Evolutionary conservation across 2,329 filamentous ascomycete species (phyloP).

Genomic region (Fusarium proliferatum): DNA sequence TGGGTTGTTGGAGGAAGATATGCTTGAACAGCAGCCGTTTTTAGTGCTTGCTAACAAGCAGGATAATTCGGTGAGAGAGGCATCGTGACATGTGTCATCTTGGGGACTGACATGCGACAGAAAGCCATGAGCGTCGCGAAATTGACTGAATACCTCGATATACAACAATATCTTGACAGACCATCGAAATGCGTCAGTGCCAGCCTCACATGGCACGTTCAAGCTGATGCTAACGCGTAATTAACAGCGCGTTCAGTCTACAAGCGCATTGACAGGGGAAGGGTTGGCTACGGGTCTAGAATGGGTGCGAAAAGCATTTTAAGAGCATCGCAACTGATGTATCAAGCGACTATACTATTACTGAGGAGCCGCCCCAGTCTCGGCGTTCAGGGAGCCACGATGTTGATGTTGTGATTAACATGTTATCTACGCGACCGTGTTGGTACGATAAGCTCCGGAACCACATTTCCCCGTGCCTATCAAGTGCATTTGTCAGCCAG

Average conservation of each 20-base stretch:
- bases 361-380: rapidly evolving
- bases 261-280: background rate
- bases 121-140: background rate
- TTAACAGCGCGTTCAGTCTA: background rate
- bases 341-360: rapidly evolving
- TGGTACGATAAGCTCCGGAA: background rate
- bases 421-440: background rate
- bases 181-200: background rate
- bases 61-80: background rate
- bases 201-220: rapidly evolving
- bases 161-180: background rate
- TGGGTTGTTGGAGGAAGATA: background rate
- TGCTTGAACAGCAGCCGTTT: background rate
- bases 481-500: background rate
- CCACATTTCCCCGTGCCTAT: background rate
- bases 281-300: background rate
- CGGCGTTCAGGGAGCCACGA: background rate
- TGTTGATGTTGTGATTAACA: background rate
- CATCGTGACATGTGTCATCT: background rate
- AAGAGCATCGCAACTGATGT: rapidly evolving
- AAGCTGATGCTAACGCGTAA: background rate
- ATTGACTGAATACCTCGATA: background rate
- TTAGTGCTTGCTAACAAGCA: conserved; percentile 21
- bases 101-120: background rate
- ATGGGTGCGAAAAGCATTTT: background rate